Evolutionary conservation across 2,329 filamentous ascomycete species (phyloP).

Genomic region (Ophiostoma quercus): DNA sequence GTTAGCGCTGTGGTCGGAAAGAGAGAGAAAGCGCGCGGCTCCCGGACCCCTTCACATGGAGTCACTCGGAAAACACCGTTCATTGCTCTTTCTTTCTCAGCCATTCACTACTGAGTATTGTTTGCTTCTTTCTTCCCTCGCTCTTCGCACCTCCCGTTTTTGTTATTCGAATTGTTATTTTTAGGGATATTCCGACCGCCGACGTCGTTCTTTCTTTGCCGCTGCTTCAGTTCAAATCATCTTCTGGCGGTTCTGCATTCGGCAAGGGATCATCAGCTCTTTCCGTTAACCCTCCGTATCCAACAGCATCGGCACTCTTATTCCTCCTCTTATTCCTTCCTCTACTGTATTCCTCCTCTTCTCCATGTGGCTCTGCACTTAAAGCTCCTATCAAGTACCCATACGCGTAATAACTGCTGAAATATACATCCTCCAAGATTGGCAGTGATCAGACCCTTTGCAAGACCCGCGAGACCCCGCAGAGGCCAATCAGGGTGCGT

Average conservation of each 20-base stretch:
- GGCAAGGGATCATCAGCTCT: neutral
- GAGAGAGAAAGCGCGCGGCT: conserved; percentile 6
- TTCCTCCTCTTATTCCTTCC: neutral
- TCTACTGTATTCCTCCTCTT: neutral
- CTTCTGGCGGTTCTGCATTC: neutral
- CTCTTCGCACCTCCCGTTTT: neutral
- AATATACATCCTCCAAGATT: neutral
- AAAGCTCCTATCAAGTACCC: neutral
- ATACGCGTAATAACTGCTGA: neutral
- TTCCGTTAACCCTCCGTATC: neutral
- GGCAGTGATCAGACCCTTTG: neutral
- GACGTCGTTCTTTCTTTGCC: neutral
- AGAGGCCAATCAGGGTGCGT: neutral
- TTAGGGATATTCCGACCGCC: neutral
- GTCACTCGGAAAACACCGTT: neutral
- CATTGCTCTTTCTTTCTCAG: neutral
- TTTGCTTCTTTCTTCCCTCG: neutral
- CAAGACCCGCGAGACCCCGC: neutral
- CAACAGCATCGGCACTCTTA: neutral
- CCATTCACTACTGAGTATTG: neutral
- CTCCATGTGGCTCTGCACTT: neutral
- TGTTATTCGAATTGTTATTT: neutral
- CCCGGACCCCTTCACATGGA: neutral
- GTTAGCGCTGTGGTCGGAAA: conserved; percentile 25
- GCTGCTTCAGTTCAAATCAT: neutral